Percentiles rank a stretch among this genome's conserved stretches.
phyloP scores from a whole-genome alignment of 306 rosid species.

The Ormosia semicastrata region DNA sequence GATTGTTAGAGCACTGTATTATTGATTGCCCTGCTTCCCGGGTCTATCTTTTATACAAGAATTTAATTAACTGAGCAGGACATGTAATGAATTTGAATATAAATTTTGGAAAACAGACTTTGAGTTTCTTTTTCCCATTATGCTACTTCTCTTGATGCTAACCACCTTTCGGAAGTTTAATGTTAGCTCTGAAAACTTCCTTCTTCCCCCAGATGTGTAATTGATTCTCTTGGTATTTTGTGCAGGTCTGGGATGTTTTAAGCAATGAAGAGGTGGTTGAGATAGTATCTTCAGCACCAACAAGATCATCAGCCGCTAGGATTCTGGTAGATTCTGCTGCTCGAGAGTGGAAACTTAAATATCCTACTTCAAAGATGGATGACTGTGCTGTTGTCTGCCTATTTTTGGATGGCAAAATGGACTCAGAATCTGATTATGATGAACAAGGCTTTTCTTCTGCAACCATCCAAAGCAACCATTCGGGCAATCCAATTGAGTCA shows the following conservation, averaged over 20 bases:
- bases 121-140: not conserved
- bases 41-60: not conserved
- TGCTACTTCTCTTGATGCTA: not conserved
- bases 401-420: slow-evolving; percentile 95
- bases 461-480: slow-evolving; percentile 82
- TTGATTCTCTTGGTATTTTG: not conserved
- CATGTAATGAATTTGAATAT: not conserved
- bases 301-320: slow-evolving; percentile 82
- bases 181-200: not conserved
- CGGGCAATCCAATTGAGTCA: slow-evolving; percentile 77
- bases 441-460: slow-evolving; percentile 91
- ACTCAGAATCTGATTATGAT: slow-evolving; percentile 84
- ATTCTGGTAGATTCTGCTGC: slow-evolving; percentile 88
- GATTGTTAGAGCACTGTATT: not conserved
- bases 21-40: not conserved
- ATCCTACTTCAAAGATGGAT: slow-evolving; percentile 97
- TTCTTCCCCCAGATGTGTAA: not conserved
- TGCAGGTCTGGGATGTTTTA: slow-evolving; percentile 96
- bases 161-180: not conserved
- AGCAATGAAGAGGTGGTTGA: slow-evolving; percentile 98
- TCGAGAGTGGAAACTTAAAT: slow-evolving; percentile 93
- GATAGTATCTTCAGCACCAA: slow-evolving; percentile 76
- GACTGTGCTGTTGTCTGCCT: slow-evolving; percentile 97
- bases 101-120: not conserved
- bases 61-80: not conserved